Evolutionary conservation across 2,329 filamentous ascomycete genomes (phyloP), one percentile per base, ranked within the genome.

Genomic region (Apiospora phragmitis): DNA sequence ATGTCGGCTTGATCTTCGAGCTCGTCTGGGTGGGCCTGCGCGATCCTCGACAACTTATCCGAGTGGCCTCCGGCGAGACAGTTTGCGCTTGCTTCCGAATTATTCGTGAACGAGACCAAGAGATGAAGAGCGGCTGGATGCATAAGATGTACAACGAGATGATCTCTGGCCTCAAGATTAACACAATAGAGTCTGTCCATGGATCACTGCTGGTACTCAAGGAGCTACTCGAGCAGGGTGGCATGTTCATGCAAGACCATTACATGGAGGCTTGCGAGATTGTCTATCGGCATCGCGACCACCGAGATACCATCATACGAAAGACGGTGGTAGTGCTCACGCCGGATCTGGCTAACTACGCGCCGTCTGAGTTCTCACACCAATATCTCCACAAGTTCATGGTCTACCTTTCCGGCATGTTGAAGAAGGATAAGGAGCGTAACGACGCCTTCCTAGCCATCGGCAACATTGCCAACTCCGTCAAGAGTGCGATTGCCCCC

Each of bases 181-280:
- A 91, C 76, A 94, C 94, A 24, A 88, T 97, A 69, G 96, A 99
- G 80, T 92, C 91, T 71, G 92, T 97, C 55, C 97, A 99, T 79
- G 96, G 94, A n/a, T 98, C 95, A 1, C 87, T 99, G 51, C 87
- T 99, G 26, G 94, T 97, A 1, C 88, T 98, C 77, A 97, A 95
- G 80, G 95, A 98, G 82, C 88, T 99, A 66, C 89, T 99, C 24
- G 90, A 96, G 73, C 95, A 97, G 80, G 96, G 96, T 69, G 95
- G 94, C 76, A 99, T 99, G 95, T 99, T 97, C 81, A 98, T 99
- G 96, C 94, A 97, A 77, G 93, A 95, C 49, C 91, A 95, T 79
- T 99, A 98, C 81, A 90, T 92, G 71, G 94, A 97, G 76, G 92
- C 94, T 14, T 98, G 95, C 80, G 96, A 99, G 73, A 95, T 96